Base-by-base conservation (phyloP, 163 green algal genomes). In the Coccomyxa subellipsoidea region DNA sequence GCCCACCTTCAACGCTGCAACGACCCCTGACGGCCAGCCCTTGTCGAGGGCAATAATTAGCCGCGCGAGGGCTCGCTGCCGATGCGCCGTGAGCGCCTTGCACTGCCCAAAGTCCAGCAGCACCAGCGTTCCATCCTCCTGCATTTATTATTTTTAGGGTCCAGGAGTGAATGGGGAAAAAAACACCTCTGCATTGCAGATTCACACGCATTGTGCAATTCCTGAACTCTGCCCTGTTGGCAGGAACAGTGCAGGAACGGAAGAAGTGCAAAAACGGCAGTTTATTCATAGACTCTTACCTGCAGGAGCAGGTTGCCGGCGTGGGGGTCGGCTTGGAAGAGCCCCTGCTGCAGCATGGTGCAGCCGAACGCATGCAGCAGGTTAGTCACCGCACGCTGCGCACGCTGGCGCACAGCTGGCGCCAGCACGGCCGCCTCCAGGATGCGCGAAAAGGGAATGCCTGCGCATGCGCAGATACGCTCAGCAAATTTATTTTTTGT, bases 101-200 rank as follows among this genome's bases (percentile, higher is more conserved):
- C 72, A 81, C 78, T 89, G 81, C 5, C 89, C 89, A 75, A 90
- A 93, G 81, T 92, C 88, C 29, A 92, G 82, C 71, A 93, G 77
- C 39, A 54, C 83, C 31, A 92, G 53, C 35, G 77, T 59, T 4
- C 82, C 89, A 35, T 83, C 79, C 39, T 80, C 76, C 76, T 80
- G 76, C 76, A n/a, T n/a, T n/a, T n/a, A n/a, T n/a, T n/a, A n/a
- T n/a, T n/a, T n/a, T n/a, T n/a, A n/a, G n/a, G n/a, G n/a, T n/a
- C n/a, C n/a, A n/a, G n/a, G n/a, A n/a, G n/a, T n/a, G n/a, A n/a
- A n/a, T n/a, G n/a, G n/a, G n/a, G n/a, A n/a, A n/a, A n/a, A n/a
- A n/a, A n/a, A 34, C 7, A 18, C 12, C 47, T 66, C 47, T 66
- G 12, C 47, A 66, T 66, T 18, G 47, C 18, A 29, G 47, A 18